Percentiles rank a stretch among this genome's conserved stretches.
These are phyloP conservation scores for Cercospora janseana DNA, from an alignment of 2,329 filamentous ascomycete genomes.

Conservation along the genomic window DNA sequence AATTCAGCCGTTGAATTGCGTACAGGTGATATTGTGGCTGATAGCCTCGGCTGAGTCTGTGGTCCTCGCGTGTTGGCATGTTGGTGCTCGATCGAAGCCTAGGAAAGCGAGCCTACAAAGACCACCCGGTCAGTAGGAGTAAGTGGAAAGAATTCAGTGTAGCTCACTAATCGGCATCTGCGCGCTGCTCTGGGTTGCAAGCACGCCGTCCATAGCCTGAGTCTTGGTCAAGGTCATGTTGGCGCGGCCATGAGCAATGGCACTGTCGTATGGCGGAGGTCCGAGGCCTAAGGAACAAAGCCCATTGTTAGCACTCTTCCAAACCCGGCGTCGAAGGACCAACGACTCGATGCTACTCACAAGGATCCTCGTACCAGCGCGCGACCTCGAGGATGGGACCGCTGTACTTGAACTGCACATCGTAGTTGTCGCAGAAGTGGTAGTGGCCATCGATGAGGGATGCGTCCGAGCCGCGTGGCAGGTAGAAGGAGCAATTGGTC, in stretches of 20 bases:
- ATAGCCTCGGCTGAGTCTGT: no score
- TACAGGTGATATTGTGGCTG: no score
- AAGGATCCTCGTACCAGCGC: slow-evolving; percentile 26
- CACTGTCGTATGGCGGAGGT: slow-evolving; percentile 26
- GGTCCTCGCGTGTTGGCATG: no score
- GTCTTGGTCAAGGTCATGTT: slow-evolving; percentile 18
- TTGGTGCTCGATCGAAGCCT: background rate
- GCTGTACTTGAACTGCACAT: slow-evolving; percentile 28
- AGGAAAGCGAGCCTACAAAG: slow-evolving; percentile 1
- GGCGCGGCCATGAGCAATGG: slow-evolving; percentile 25
- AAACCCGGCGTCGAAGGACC: background rate
- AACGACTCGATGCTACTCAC: slow-evolving; percentile 15
- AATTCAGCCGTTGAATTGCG: no score
- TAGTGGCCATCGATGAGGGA: slow-evolving; percentile 18
- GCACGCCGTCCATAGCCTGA: slow-evolving; percentile 17
- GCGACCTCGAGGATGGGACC: slow-evolving; percentile 21
- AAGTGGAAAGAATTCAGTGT: background rate
- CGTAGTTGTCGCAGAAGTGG: slow-evolving; percentile 26
- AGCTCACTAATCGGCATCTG: slow-evolving; percentile 23
- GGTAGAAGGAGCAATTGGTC: slow-evolving; percentile 25
- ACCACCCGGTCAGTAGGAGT: background rate
- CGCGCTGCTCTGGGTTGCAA: slow-evolving; percentile 20
- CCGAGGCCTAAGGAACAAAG: slow-evolving; percentile 10
- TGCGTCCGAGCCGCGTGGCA: slow-evolving; percentile 12
- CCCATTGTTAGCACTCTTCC: background rate